Conservation (phyloP, 495 filamentous ascomycete species). For the Ascodesmis nigricans region DNA sequence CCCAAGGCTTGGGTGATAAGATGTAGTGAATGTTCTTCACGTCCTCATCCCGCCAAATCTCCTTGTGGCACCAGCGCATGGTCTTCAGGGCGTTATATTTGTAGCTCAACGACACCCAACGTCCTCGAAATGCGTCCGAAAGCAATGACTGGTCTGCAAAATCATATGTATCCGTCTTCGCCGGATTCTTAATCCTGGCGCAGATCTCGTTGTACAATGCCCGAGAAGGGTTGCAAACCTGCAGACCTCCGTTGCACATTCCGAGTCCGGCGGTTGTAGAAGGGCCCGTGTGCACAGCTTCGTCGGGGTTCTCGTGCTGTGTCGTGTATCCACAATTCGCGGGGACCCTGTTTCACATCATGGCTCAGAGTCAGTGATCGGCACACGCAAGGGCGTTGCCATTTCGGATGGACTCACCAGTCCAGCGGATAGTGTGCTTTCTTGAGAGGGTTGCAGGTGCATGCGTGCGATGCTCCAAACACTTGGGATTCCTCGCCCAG, state of each 20-base stretch:
- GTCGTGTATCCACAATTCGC: constrained; percentile 53
- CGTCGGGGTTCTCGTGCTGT: constrained; percentile 36
- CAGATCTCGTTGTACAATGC: constrained; percentile 35
- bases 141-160: constrained; percentile 62
- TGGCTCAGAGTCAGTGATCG: not conserved
- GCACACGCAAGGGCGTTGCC: not conserved
- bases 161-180: constrained; percentile 32
- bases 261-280: constrained; percentile 30
- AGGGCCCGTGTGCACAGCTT: constrained; percentile 35
- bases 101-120: constrained; percentile 57
- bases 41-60: constrained; percentile 51
- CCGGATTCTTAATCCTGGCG: constrained; percentile 25
- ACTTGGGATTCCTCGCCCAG: constrained; percentile 38
- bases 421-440: constrained; percentile 51
- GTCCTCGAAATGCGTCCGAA: constrained; percentile 37
- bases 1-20: constrained; percentile 63
- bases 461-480: constrained; percentile 56
- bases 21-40: constrained; percentile 72
- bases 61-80: constrained; percentile 45
- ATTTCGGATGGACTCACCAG: constrained; percentile 30
- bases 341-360: constrained; percentile 28
- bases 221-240: constrained; percentile 43
- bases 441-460: constrained; percentile 58
- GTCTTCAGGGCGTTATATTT: constrained; percentile 71
- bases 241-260: constrained; percentile 52